Conservation (phyloP, 1,139 yeast genomes). For the Casaregolazyma suthepensis region DNA sequence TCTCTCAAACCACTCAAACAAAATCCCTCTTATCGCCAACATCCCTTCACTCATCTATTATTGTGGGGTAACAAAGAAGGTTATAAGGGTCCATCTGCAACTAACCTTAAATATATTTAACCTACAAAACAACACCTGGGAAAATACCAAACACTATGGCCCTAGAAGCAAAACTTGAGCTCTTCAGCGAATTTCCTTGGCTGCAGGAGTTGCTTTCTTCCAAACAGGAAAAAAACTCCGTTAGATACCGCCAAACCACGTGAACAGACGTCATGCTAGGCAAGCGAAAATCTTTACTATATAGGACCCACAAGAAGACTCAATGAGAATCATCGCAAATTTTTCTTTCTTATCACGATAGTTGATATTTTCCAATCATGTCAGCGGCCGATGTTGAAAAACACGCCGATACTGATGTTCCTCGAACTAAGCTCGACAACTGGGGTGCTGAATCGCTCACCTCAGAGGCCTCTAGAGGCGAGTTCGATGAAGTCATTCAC, state of each 20-base stretch:
- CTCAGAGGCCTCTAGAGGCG: not conserved
- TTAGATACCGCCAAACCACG: not conserved
- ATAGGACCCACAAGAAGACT: not conserved
- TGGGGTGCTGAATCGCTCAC: not conserved
- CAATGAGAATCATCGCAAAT: not conserved
- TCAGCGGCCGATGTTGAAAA: not conserved
- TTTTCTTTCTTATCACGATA: not conserved
- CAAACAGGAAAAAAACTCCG: not conserved
- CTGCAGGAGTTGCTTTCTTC: not conserved
- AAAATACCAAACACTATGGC: not conserved
- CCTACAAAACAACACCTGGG: not conserved
- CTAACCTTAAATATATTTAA: not conserved
- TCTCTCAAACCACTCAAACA: too few species aligned
- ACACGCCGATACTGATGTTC: not conserved
- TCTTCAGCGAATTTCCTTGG: not conserved
- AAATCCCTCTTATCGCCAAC: too few species aligned
- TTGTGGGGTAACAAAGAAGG: not conserved
- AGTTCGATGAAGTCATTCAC: slow-evolving; percentile 31
- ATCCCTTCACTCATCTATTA: too few species aligned
- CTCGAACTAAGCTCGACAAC: not conserved
- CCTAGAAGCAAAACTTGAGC: not conserved
- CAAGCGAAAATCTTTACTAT: not conserved
- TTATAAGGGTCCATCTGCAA: not conserved
- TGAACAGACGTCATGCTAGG: not conserved
- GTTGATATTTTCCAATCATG: not conserved